Percentiles rank a stretch among this genome's conserved stretches.
Evolutionary conservation across 345 rosid genomes (phyloP).

Genomic region (Sisymbrium irio): DNA sequence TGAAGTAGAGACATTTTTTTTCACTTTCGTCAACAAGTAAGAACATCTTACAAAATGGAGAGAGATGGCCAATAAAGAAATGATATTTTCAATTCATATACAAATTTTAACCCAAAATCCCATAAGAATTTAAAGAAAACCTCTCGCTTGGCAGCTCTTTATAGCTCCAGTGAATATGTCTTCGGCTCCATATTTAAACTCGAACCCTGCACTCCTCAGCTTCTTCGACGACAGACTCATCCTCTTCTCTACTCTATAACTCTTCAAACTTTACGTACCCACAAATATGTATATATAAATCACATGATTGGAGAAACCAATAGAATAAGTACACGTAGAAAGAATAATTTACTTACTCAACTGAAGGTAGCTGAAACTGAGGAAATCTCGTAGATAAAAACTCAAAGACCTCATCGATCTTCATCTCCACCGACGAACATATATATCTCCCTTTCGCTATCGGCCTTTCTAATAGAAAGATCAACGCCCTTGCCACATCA

Average conservation of each 20-base stretch:
- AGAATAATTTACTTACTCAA: constrained; percentile 39
- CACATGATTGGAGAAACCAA: not conserved
- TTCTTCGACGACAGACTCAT: constrained; percentile 44
- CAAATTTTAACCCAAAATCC: constrained; percentile 17
- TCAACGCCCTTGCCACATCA: constrained; percentile 52
- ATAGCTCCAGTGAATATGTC: constrained; percentile 47
- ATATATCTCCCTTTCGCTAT: constrained; percentile 53
- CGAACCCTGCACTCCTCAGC: constrained; percentile 45
- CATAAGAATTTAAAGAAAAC: constrained; percentile 25
- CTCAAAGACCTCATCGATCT: constrained; percentile 37
- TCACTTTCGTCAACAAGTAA: not conserved
- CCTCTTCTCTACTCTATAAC: constrained; percentile 23
- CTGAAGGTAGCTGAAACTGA: constrained; percentile 39
- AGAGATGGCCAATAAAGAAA: constrained; percentile 7
- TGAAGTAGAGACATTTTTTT: not conserved
- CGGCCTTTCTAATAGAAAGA: constrained; percentile 49
- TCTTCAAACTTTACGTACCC: constrained; percentile 19
- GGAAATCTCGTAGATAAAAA: constrained; percentile 42
- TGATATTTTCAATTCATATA: constrained; percentile 34
- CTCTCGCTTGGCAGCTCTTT: constrained; percentile 38
- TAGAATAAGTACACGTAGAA: not conserved
- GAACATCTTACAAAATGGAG: not conserved
- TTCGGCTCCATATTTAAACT: constrained; percentile 40
- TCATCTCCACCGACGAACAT: constrained; percentile 42
- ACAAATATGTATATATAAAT: not conserved